Evolutionary conservation across 2,329 filamentous ascomycete species (phyloP), one percentile per base, ranked within the genome.

Genomic region (Byssothecium circinans): DNA sequence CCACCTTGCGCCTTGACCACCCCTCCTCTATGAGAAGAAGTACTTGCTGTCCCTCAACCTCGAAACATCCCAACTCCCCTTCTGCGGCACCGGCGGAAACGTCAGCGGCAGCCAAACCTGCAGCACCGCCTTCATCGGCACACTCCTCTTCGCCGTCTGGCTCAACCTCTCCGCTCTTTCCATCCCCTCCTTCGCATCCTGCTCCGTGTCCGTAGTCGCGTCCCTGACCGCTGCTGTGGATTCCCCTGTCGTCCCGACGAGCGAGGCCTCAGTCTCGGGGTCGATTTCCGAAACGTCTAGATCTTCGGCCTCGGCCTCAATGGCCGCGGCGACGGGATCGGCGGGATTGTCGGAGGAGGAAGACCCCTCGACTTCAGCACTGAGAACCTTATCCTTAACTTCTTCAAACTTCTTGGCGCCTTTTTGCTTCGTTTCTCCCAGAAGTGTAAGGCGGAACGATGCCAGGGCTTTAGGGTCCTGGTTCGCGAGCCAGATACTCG

Each of bases 71-170:
- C 78, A 79, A 36, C 61, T 64, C 35, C 77, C 77, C 63, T 92
- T 96, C 63, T 83, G 70, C 6, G 94, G 94, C 4, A 96, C 81
- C 2, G 79, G 71, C 1, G 89, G 89, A 70, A 97, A 91, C 1
- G 77, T 83, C 53, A 97, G 71, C 0, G 92, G 91, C 54, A 95
- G 72, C 92, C 92, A 99, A 23, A 95, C 71, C 15, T 59, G 47
- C 10, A 60, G 22, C 2, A 5, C 17, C 1, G 27, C 41, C 8
- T 29, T 23, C 22, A 11, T 8, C 10, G 15, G 19, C 4, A 19
- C 10, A 32, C 29, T 32, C 14, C 14, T n/a, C n/a, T n/a, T n/a
- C n/a, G n/a, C n/a, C n/a, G n/a, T n/a, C n/a, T n/a, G n/a, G n/a
- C n/a, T n/a, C n/a, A n/a, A n/a, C n/a, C n/a, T n/a, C n/a, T n/a